A percentile compares a stretch with the other conserved stretches of the same genome.
Conservation (phyloP, 2,329 filamentous ascomycete species). For the Colletotrichum lindemuthianum region DNA sequence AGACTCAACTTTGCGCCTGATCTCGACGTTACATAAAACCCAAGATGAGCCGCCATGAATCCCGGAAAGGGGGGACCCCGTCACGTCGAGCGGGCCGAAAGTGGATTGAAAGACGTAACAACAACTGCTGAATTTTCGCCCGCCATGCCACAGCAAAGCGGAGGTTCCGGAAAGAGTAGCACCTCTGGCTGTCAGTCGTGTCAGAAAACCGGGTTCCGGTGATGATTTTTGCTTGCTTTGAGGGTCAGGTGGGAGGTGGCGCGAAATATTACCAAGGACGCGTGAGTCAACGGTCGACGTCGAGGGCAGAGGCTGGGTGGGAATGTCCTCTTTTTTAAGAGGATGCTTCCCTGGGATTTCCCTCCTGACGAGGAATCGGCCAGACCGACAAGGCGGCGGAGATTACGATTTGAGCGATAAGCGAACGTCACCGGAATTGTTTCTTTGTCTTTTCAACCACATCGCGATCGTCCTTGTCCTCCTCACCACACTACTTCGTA, state of each 20-base stretch:
- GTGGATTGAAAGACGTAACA: conserved; percentile 37
- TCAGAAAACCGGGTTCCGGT: conserved; percentile 16
- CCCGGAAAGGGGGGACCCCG: background rate
- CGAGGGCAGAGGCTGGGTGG: background rate
- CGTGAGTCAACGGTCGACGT: conserved; percentile 27
- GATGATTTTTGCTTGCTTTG: background rate
- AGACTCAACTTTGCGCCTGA: no score
- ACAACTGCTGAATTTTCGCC: conserved; percentile 35
- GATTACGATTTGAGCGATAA: no score
- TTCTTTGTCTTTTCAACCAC: no score
- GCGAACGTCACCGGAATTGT: background rate
- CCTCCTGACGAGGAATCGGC: background rate
- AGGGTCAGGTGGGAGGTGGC: conserved; percentile 4
- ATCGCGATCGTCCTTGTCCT: no score
- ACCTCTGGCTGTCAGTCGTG: conserved; percentile 13
- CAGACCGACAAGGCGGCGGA: conserved; percentile 18
- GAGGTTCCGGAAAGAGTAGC: conserved; percentile 31
- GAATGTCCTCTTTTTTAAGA: conserved; percentile 12
- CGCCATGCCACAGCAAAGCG: conserved; percentile 16
- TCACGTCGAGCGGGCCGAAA: conserved; percentile 24
- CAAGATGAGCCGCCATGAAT: no score
- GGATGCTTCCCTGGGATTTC: background rate
- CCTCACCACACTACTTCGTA: background rate
- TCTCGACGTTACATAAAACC: no score
- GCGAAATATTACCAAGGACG: conserved; percentile 9